A percentile compares a stretch with the other conserved stretches of the same genome.
Evolutionary conservation across 345 rosid species (phyloP).

Genomic region (Isatis tinctoria): DNA sequence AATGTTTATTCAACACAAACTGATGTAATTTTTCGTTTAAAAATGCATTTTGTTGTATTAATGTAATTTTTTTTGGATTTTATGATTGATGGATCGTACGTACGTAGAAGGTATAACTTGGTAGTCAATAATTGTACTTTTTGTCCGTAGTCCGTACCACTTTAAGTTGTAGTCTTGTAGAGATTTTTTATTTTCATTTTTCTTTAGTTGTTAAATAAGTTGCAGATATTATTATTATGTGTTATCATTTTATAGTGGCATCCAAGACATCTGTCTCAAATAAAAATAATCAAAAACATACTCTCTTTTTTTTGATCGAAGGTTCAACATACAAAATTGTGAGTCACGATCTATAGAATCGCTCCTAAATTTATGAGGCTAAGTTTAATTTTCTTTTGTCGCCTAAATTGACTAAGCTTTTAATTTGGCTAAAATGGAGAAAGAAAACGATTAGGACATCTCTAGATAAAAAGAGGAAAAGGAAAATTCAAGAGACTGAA

Average conservation of each 20-base stretch:
- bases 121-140: not conserved
- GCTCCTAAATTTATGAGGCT: not conserved
- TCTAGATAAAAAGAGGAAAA: not conserved
- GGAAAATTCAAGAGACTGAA: not conserved
- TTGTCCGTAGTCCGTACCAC: not conserved
- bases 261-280: not conserved
- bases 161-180: not conserved
- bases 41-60: not conserved
- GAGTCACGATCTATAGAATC: not conserved
- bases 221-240: not conserved
- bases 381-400: constrained; percentile 19
- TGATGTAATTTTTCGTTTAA: not conserved
- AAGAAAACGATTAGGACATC: constrained; percentile 8
- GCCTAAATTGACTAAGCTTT: constrained; percentile 55
- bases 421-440: not conserved
- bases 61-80: not conserved
- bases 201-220: not conserved
- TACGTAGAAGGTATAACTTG: not conserved
- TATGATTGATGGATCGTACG: not conserved
- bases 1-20: not conserved
- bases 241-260: not conserved
- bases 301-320: not conserved
- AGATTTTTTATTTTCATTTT: not conserved
- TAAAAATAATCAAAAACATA: not conserved
- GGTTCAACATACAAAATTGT: not conserved